Base-by-base conservation (phyloP, 139 green algal genomes). In the Ettlia oleoabundans region DNA sequence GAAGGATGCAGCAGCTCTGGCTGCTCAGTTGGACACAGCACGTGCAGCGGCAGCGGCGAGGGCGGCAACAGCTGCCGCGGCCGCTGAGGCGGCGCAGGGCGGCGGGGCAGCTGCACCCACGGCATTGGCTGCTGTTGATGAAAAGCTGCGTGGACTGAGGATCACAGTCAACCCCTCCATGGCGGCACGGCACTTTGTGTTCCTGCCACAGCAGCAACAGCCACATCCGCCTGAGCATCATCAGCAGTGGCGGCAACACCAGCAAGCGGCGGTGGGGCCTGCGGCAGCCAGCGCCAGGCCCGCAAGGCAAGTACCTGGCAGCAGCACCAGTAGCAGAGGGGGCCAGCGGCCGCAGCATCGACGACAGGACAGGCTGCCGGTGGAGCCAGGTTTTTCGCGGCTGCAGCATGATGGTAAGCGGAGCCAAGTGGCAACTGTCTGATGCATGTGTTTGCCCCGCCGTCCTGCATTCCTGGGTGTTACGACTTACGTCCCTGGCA, bases 151-250 rank as follows among this genome's bases (percentile, higher is more conserved):
- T 18, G 68, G 66, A 2, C 52, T 86, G 40, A 76, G 86, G 40
- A 88, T 90, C 42, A 78, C 35, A 1, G 70, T 71, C 4, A 85
- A 82, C 52, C 86, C 86, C 2, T 76, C 66, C 63, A 67, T 84
- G 67, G 79, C 67, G 0, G 28, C 67, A 37, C 41, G 38, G 15
- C 42, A 77, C 51, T 78, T 75, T 62, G 68, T 78, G 15, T 84
- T 84, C 68, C 67, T 84, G 51, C 67, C 67, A 18, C 64, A 76
- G 26, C 64, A 53, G 64, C 21, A 55, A 18, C 78, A 55, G 63
- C 78, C 75, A 33, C 63, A 75, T 63, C 42, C 7, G 42, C 28
- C n/a, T 19, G 40, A 75, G 67, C 37, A 22, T 19, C 65, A n/a
- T 2, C 65, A 51, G 35, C 70, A 63, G 68, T 40, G 30, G 68